A percentile compares a stretch with the other conserved stretches of the same genome.
Conservation (phyloP, 2,329 filamentous ascomycete species). For the Elsinoe batatas region DNA sequence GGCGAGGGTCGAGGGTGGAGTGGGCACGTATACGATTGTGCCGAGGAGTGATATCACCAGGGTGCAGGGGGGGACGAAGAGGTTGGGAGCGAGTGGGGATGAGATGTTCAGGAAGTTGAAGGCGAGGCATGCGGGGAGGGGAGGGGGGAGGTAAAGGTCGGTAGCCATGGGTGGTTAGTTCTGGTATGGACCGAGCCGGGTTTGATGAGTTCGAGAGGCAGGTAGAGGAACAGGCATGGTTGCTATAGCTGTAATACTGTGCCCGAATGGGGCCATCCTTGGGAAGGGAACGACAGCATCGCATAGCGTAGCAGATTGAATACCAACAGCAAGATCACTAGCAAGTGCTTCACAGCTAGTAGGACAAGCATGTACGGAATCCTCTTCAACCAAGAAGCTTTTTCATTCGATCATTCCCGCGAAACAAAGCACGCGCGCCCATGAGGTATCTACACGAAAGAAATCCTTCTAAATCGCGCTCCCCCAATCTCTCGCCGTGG, state of each 20-base stretch:
- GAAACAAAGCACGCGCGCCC: not conserved
- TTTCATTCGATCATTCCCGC: not conserved
- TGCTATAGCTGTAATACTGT: not conserved
- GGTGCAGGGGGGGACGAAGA: conserved; percentile 20
- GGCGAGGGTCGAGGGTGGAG: conserved; percentile 49
- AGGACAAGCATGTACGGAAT: not conserved
- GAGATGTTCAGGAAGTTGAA: conserved; percentile 27
- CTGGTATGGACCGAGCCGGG: not conserved
- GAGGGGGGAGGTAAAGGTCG: not conserved
- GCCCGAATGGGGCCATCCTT: not conserved
- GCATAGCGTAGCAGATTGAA: not conserved
- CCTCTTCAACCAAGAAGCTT: not conserved
- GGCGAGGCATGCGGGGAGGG: conserved; percentile 12
- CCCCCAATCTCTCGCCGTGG: not conserved
- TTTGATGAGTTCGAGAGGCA: not conserved
- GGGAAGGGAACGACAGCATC: not conserved
- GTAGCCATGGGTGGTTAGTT: not conserved
- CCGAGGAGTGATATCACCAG: conserved; percentile 45
- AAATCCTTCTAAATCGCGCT: conserved; percentile 1
- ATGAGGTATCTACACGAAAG: conserved; percentile 1
- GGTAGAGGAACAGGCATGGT: not conserved
- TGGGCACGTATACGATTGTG: conserved; percentile 52
- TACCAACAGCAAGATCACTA: not conserved
- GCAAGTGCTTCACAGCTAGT: not conserved
- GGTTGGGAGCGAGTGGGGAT: conserved; percentile 23